Evolutionary conservation across 495 filamentous ascomycete species (phyloP).

Genomic region (Xylaria sp.): DNA sequence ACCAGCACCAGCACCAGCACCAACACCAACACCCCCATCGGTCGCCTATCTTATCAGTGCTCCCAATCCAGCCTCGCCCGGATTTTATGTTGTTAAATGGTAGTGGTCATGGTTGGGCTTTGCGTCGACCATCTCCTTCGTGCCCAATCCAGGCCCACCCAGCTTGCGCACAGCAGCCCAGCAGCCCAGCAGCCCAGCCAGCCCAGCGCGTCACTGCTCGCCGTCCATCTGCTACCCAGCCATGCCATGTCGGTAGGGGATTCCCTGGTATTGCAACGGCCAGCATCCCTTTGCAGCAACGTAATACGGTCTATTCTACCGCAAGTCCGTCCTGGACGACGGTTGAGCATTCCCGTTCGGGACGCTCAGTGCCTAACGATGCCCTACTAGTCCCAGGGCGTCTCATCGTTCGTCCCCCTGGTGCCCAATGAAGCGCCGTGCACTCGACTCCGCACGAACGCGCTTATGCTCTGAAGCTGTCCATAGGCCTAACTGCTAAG

Average conservation of each 20-base stretch:
- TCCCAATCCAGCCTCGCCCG: constrained; percentile 21
- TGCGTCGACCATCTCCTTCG: constrained; percentile 20
- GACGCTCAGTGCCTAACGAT: constrained; percentile 43
- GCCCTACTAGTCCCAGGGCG: constrained; percentile 36
- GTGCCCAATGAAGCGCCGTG: constrained; percentile 25
- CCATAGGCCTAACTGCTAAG: constrained; percentile 12
- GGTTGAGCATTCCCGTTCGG: constrained; percentile 27
- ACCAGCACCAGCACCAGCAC: too few relatives aligned
- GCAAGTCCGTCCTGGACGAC: constrained; percentile 13
- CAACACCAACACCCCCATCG: too few relatives aligned
- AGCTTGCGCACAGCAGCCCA: constrained; percentile 25
- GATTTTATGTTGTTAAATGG: too few relatives aligned
- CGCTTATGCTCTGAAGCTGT: constrained; percentile 2
- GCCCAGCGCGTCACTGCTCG: constrained; percentile 36
- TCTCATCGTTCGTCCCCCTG: constrained; percentile 32
- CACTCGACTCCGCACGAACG: constrained; percentile 19
- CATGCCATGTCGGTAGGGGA: constrained; percentile 21
- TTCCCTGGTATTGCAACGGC: constrained; percentile 30
- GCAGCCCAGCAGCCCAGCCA: too few relatives aligned
- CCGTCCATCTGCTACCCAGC: neutral
- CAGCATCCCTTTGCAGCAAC: constrained; percentile 30
- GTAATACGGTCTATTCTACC: constrained; percentile 39
- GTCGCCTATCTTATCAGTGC: constrained; percentile 10
- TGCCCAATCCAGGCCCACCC: constrained; percentile 44
- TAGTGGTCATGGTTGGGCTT: constrained; percentile 24